phyloP scores from a whole-genome alignment of 208 protist species.

The Trypanosoma conorhini region DNA sequence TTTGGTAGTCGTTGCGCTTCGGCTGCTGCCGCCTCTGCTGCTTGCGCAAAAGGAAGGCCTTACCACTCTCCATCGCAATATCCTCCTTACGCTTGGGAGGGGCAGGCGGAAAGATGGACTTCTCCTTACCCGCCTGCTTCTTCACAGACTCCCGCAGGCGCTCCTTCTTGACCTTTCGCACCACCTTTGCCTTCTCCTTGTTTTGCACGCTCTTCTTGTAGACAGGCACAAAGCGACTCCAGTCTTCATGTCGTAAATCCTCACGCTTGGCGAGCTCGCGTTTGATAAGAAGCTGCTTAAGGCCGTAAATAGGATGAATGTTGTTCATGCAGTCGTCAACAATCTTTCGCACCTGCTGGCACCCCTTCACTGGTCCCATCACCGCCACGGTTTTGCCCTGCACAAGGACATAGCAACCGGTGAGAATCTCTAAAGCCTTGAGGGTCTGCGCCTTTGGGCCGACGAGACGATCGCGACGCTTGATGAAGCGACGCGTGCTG shows the following conservation, averaged over 20 bases:
- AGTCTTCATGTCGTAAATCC: slow-evolving; percentile 96
- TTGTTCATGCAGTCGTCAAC: slow-evolving; percentile 99
- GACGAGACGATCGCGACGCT: slow-evolving; percentile 98
- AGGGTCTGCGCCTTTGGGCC: slow-evolving; percentile 98
- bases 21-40: slow-evolving; percentile 37
- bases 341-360: slow-evolving; percentile 96
- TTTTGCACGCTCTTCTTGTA: slow-evolving; percentile 93
- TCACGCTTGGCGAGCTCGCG: slow-evolving; percentile 97
- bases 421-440: slow-evolving; percentile 99
- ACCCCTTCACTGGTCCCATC: slow-evolving; percentile 97
- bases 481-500: slow-evolving; percentile 98
- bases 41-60: slow-evolving; percentile 76
- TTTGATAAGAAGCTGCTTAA: slow-evolving; percentile 99
- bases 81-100: slow-evolving; percentile 89
- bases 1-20: slow-evolving; percentile 71
- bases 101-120: slow-evolving; percentile 86
- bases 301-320: slow-evolving; percentile 99
- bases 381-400: slow-evolving; percentile 97
- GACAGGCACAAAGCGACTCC: slow-evolving; percentile 98
- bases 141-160: slow-evolving; percentile 50
- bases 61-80: slow-evolving; percentile 90
- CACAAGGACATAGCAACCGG: slow-evolving; percentile 99
- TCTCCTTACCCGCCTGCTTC: slow-evolving; percentile 74
- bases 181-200: slow-evolving; percentile 89
- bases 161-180: slow-evolving; percentile 90